Conservation (phyloP, 208 protist species). For the Eutreptiella sp. region DNA sequence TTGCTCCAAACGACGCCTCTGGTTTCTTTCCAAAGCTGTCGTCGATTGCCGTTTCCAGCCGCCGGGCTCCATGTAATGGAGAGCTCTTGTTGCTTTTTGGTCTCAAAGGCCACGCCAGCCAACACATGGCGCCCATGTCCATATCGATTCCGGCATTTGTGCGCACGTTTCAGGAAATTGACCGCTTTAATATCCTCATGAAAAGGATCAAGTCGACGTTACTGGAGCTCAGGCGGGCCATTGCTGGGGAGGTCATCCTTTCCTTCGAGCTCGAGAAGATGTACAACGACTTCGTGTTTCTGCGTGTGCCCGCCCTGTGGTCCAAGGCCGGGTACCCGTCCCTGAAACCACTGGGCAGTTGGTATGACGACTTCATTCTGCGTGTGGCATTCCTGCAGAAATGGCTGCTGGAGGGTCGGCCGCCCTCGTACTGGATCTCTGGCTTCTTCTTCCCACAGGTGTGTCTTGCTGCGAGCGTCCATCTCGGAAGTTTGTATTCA, state of each 20-base stretch:
- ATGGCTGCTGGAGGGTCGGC: conserved; percentile 43
- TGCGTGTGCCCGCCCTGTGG: conserved; percentile 43
- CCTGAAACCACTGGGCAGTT: conserved; percentile 46
- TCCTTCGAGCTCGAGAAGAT: conserved; percentile 34
- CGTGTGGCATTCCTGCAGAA: conserved; percentile 40
- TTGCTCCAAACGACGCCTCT: too few relatives aligned
- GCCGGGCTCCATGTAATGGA: too few relatives aligned
- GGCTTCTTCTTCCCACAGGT: conserved; percentile 68
- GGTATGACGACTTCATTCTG: conserved; percentile 45
- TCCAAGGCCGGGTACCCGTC: conserved; percentile 43
- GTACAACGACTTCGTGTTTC: conserved; percentile 34
- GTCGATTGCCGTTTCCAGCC: too few relatives aligned
- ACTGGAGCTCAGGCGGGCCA: conserved; percentile 36
- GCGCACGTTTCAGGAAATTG: conserved; percentile 48
- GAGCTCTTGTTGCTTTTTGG: too few relatives aligned
- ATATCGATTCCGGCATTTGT: too few relatives aligned
- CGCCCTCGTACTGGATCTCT: conserved; percentile 50
- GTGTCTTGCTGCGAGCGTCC: too few relatives aligned
- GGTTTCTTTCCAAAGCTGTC: too few relatives aligned
- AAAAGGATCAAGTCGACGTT: conserved; percentile 26
- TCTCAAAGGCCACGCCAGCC: conserved; percentile 31
- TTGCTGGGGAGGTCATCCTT: conserved; percentile 57
- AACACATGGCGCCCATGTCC: conserved; percentile 61
- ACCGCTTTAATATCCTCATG: conserved; percentile 49
- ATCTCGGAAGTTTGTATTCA: not conserved